Base-by-base conservation (phyloP, 2,329 filamentous ascomycete species). In the Scopulariopsis brevicaulis region DNA sequence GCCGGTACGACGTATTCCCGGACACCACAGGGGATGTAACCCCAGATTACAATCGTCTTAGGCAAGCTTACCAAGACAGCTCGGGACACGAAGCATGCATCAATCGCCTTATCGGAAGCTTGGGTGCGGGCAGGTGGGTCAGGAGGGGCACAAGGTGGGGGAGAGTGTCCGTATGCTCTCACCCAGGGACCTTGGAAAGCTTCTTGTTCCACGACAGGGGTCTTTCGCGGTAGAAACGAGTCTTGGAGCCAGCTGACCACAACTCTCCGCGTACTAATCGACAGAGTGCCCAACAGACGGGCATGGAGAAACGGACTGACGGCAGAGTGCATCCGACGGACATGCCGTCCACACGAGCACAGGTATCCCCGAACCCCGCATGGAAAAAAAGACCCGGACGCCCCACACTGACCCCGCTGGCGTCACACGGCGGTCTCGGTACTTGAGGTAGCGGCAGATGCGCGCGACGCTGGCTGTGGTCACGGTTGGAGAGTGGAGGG, bases 401-500 rank as follows among this genome's bases (percentile, higher is more conserved):
- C 55, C 55, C 46, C 55, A 57, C 55, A 57, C 32, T 35, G 52
- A 22, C 55, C 55, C 55, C 55, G 55, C 55, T 43, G 48, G 48
- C 28, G 55, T 57, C 55, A 43, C 32, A 57, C 55, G 37, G n/a
- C 2, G 46, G 20, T 10, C n/a, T 57, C 55, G 55, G 55, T 57
- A 57, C 55, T 57, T 57, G 55, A 34, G 25, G 34, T 18, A 22
- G 55, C 55, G 55, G 55, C 55, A 57, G 50, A 57, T 57, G 40
- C 46, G 18, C 1, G 48, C 22, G 20, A 18, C 32, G 4, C 53
- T 55, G 11, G 28, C 32, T 20, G 53, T 18, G 28, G 18, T 15
- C 15, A n/a, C 15, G 18, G 14, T 18, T 46, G 40, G 40, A 46
- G 40, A 46, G 12, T n/a, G n/a, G 28, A 32, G 28, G 28, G 28